phyloP scores from a whole-genome alignment of 768 basidiomycete species.

The Panus rudis region DNA sequence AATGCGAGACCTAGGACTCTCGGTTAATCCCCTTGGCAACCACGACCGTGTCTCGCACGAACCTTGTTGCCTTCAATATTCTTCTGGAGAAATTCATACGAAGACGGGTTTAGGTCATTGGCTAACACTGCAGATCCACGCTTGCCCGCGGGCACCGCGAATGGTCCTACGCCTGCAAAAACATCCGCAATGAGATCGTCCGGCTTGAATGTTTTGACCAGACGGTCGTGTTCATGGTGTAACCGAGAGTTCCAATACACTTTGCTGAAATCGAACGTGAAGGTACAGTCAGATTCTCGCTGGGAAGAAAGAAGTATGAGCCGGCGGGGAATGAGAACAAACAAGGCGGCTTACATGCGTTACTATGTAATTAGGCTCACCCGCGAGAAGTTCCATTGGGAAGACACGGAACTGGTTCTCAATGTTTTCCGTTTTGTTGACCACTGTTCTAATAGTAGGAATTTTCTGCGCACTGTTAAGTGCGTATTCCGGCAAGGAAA shows the following conservation, averaged over 20 bases:
- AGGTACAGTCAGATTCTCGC: conserved; percentile 81
- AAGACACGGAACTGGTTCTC: conserved; percentile 87
- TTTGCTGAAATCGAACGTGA: conserved; percentile 89
- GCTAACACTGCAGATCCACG: conserved; percentile 86
- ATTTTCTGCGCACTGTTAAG: conserved; percentile 63
- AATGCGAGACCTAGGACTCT: conserved; percentile 59
- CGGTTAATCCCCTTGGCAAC: conserved; percentile 4
- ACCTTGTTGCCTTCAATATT: conserved; percentile 81
- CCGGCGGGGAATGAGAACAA: not conserved
- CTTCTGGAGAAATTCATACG: conserved; percentile 63
- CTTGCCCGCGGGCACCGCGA: conserved; percentile 88
- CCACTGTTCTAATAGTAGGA: conserved; percentile 72
- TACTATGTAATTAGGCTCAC: conserved; percentile 80
- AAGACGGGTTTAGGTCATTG: conserved; percentile 92
- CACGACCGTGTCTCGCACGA: conserved; percentile 25
- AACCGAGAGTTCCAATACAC: conserved; percentile 99
- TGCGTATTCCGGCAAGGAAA: not conserved
- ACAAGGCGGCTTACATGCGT: conserved; percentile 56
- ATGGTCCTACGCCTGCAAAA: conserved; percentile 97
- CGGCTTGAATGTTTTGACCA: conserved; percentile 66
- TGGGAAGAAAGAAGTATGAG: conserved; percentile 23
- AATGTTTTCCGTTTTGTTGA: conserved; percentile 89
- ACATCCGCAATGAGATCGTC: conserved; percentile 86
- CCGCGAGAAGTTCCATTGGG: conserved; percentile 94
- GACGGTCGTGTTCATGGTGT: conserved; percentile 82